Evolutionary conservation across 768 basidiomycete species (phyloP).

Genomic region (Auriculariales sp.): DNA sequence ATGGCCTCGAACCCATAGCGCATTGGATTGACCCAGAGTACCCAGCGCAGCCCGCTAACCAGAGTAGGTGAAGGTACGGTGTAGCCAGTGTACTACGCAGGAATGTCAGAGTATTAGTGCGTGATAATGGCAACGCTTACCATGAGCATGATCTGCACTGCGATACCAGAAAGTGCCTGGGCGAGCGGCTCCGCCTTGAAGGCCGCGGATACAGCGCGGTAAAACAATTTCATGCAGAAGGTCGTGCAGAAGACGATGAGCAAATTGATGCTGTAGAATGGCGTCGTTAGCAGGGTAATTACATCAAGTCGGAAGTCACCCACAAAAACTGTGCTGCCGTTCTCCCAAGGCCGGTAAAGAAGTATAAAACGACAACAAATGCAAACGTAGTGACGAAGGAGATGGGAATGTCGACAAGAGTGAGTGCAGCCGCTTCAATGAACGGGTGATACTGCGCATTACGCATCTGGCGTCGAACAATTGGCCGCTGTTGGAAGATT

Average conservation of each 20-base stretch:
- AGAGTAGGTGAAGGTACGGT: constrained; percentile 44
- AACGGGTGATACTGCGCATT: constrained; percentile 55
- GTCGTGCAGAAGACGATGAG: constrained; percentile 37
- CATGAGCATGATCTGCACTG: constrained; percentile 38
- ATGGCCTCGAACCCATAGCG: constrained; percentile 62
- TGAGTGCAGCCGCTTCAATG: constrained; percentile 41
- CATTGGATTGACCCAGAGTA: constrained; percentile 38
- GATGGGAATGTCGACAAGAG: constrained; percentile 30
- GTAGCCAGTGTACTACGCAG: constrained; percentile 50
- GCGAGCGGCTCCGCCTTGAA: constrained; percentile 47
- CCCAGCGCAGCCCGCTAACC: constrained; percentile 57
- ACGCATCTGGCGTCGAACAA: constrained; percentile 39
- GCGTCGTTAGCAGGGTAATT: constrained; percentile 12
- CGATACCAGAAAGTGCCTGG: constrained; percentile 40
- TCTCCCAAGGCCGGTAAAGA: constrained; percentile 33
- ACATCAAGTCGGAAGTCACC: neutral
- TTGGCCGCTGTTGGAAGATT: constrained; percentile 42
- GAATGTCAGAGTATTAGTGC: too few species aligned
- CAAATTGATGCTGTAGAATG: constrained; percentile 63
- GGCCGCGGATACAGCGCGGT: constrained; percentile 54
- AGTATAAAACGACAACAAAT: constrained; percentile 42
- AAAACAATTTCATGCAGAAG: constrained; percentile 71
- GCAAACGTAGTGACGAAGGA: constrained; percentile 30
- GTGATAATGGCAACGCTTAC: too few species aligned
- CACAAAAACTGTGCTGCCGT: constrained; percentile 5